Conservation (phyloP, 192 early-diverging fungal genomes). For the Ramicandelaber brevisporus region DNA sequence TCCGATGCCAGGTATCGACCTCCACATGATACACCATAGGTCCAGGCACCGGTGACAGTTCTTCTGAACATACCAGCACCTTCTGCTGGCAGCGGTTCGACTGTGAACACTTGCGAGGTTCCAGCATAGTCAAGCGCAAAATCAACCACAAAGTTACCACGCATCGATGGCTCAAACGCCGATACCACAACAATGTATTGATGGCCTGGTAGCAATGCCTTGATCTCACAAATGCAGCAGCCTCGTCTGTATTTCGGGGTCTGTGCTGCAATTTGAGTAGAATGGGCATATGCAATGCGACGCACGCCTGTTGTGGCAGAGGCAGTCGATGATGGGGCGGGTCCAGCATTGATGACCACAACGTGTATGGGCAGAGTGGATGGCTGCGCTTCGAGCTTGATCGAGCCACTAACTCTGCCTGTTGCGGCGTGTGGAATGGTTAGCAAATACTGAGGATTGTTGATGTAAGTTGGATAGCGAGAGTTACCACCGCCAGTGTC, state of each 20-base stretch:
- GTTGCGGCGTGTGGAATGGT: conserved; percentile 20
- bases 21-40: no score
- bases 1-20: no score
- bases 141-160: conserved; percentile 40
- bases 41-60: conserved; percentile 18
- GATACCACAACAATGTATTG: conserved; percentile 60
- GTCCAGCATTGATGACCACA: conserved; percentile 39
- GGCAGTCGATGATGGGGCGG: no score
- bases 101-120: no score
- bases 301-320: no score
- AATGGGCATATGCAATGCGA: conserved; percentile 26
- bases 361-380: conserved; percentile 38
- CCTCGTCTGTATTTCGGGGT: conserved; percentile 52
- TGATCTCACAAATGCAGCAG: conserved; percentile 46
- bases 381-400: conserved; percentile 45
- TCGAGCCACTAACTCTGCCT: conserved; percentile 5
- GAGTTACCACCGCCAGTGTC: conserved; percentile 54
- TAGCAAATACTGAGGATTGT: conserved; percentile 59
- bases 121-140: conserved; percentile 21
- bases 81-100: conserved; percentile 37
- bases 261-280: conserved; percentile 31
- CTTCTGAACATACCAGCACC: conserved; percentile 50
- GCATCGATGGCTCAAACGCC: conserved; percentile 42
- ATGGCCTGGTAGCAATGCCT: conserved; percentile 26
- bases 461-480: conserved; percentile 32